Percentiles rank a stretch among this genome's conserved stretches.
Evolutionary conservation across 129 eudicot genomes (phyloP).

Genomic region (Logfia minima): DNA sequence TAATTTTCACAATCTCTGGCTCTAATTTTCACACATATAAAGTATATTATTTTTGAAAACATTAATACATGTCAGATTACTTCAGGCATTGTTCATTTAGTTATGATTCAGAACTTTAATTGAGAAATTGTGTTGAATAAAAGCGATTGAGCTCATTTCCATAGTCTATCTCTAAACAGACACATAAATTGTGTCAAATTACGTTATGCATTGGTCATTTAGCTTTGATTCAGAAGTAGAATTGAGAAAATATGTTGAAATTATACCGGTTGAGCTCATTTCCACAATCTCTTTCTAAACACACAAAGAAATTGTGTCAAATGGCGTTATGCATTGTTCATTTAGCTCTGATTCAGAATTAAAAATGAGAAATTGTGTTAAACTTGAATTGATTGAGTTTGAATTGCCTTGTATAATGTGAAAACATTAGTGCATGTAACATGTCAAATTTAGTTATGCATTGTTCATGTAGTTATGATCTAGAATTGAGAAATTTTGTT

Average conservation of each 20-base stretch:
- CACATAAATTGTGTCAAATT: too few relatives aligned
- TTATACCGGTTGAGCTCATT: background rate
- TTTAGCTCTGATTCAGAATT: background rate
- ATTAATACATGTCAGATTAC: too few relatives aligned
- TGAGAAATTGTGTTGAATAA: too few relatives aligned
- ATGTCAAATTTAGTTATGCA: too few relatives aligned
- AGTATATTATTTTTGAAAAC: background rate
- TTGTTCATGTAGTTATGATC: background rate
- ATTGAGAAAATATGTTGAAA: background rate
- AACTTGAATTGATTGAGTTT: background rate
- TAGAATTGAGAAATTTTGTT: background rate
- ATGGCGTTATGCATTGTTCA: background rate
- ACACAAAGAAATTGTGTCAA: background rate
- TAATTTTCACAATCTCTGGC: slow-evolving; percentile 29
- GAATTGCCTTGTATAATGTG: background rate
- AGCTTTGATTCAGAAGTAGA: too few relatives aligned
- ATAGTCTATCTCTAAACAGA: too few relatives aligned
- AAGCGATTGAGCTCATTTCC: too few relatives aligned
- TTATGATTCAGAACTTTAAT: too few relatives aligned
- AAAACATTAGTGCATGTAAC: background rate
- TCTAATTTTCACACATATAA: background rate
- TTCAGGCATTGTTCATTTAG: background rate
- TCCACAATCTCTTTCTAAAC: background rate
- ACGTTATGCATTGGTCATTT: too few relatives aligned
- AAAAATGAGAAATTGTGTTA: background rate